Evolutionary conservation across 2,329 filamentous ascomycete genomes (phyloP).

Genomic region (Diaporthe vaccinii): DNA sequence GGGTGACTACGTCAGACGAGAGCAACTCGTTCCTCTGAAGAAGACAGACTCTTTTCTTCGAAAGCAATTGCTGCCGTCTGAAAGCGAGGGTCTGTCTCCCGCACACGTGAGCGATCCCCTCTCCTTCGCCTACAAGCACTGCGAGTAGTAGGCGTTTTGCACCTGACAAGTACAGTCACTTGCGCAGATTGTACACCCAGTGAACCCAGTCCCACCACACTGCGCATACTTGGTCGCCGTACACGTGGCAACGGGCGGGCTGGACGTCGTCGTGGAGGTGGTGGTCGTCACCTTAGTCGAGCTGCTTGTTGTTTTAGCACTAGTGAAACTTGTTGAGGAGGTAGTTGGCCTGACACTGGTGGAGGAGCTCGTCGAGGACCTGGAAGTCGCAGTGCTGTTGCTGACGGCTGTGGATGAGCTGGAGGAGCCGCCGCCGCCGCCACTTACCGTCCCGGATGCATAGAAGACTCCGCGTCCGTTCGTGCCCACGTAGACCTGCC

Average conservation of each 20-base stretch:
- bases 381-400: constrained; percentile 41
- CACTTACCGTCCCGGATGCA: constrained; percentile 46
- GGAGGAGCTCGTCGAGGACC: constrained; percentile 12
- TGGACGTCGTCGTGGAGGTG: constrained; percentile 37
- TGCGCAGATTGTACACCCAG: constrained; percentile 52
- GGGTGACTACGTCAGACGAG: neutral
- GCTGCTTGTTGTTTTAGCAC: constrained; percentile 26
- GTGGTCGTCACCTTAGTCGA: constrained; percentile 42
- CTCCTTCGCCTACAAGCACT: constrained; percentile 47
- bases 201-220: constrained; percentile 53
- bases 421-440: constrained; percentile 36
- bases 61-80: neutral
- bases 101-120: neutral
- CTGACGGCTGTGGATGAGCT: constrained; percentile 28
- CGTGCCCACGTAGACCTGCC: constrained; percentile 63
- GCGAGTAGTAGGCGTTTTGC: constrained; percentile 52
- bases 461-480: constrained; percentile 63
- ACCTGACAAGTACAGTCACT: constrained; percentile 50
- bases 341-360: constrained; percentile 31
- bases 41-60: neutral
- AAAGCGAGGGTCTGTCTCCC: neutral
- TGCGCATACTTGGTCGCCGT: constrained; percentile 51
- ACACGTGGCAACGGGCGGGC: constrained; percentile 36
- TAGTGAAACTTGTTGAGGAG: constrained; percentile 26
- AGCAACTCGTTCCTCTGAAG: neutral